Percentiles rank a stretch among this genome's conserved stretches.
These are phyloP conservation scores for Penicillium canariense DNA, from an alignment of 495 filamentous ascomycete genomes.

Conservation along the genomic window DNA sequence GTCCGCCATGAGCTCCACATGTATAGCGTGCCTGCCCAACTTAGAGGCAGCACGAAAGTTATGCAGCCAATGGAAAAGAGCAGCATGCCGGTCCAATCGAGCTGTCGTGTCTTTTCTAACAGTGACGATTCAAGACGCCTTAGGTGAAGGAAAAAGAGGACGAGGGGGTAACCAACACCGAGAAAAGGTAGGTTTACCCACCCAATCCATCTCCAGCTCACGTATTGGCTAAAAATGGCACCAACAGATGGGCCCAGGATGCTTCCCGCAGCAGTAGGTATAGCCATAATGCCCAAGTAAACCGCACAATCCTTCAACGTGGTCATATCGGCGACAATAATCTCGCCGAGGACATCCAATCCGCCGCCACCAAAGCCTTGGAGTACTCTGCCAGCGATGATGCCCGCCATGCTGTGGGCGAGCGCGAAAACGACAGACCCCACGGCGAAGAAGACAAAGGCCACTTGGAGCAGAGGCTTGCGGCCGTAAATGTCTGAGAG, in stretches of 20 bases:
- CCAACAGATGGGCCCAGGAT: background rate
- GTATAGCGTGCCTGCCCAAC: slow-evolving; percentile 56
- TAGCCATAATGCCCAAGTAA: background rate
- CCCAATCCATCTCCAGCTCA: slow-evolving; percentile 2
- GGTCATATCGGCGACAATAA: slow-evolving; percentile 70
- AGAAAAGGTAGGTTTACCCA: too few relatives aligned
- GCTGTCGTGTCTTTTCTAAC: slow-evolving; percentile 28
- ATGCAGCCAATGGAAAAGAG: slow-evolving; percentile 48
- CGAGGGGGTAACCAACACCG: too few relatives aligned
- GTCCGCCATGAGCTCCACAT: slow-evolving; percentile 52
- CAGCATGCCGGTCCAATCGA: slow-evolving; percentile 56
- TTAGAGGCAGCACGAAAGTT: slow-evolving; percentile 51
- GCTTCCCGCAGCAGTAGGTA: background rate
- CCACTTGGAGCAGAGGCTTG: slow-evolving; percentile 64
- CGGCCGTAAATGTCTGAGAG: slow-evolving; percentile 75
- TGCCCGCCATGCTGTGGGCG: slow-evolving; percentile 58
- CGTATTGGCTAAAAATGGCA: background rate
- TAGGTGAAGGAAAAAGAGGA: too few relatives aligned
- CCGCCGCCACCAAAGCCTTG: slow-evolving; percentile 74
- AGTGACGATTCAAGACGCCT: slow-evolving; percentile 1
- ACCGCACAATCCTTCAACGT: slow-evolving; percentile 8
- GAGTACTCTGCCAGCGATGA: slow-evolving; percentile 65
- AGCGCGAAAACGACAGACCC: slow-evolving; percentile 62
- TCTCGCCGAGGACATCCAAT: slow-evolving; percentile 67
- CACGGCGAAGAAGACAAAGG: slow-evolving; percentile 63